Conservation (phyloP, 1,139 yeast species). For the Candida sanyaensis region DNA sequence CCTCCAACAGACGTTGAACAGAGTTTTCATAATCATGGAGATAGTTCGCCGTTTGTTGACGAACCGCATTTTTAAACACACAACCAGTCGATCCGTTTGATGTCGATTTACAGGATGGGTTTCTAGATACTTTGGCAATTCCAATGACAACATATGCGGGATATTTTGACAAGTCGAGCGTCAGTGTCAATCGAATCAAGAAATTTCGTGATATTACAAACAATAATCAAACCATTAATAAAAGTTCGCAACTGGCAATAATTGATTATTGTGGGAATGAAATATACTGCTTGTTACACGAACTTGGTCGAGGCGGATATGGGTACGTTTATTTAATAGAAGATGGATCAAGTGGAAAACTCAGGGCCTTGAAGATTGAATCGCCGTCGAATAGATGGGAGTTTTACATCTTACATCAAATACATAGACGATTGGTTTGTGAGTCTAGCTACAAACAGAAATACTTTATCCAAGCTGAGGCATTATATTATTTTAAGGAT, state of each 20-base stretch:
- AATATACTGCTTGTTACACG: conserved; percentile 56
- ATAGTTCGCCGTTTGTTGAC: conserved; percentile 53
- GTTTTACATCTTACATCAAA: conserved; percentile 64
- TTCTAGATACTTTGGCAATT: conserved; percentile 25
- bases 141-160: conserved; percentile 32
- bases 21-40: conserved; percentile 15
- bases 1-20: conserved; percentile 36
- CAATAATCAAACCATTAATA: conserved; percentile 31
- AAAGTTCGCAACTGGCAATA: conserved; percentile 43
- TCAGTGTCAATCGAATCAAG: conserved; percentile 20
- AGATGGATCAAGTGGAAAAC: conserved; percentile 50
- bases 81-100: conserved; percentile 22
- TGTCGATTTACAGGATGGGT: conserved; percentile 20
- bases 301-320: conserved; percentile 79
- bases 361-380: conserved; percentile 74
- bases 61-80: conserved; percentile 23
- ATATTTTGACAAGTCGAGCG: conserved; percentile 21
- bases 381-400: conserved; percentile 80
- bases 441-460: conserved; percentile 2
- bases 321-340: conserved; percentile 80
- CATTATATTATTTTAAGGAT: conserved; percentile 61
- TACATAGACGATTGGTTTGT: conserved; percentile 39
- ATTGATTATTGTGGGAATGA: conserved; percentile 54
- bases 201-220: conserved; percentile 36
- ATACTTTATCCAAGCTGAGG: conserved; percentile 44